Base-by-base conservation (phyloP, 1,284 basidiomycete genomes). In the Heterobasidion occidentale region DNA sequence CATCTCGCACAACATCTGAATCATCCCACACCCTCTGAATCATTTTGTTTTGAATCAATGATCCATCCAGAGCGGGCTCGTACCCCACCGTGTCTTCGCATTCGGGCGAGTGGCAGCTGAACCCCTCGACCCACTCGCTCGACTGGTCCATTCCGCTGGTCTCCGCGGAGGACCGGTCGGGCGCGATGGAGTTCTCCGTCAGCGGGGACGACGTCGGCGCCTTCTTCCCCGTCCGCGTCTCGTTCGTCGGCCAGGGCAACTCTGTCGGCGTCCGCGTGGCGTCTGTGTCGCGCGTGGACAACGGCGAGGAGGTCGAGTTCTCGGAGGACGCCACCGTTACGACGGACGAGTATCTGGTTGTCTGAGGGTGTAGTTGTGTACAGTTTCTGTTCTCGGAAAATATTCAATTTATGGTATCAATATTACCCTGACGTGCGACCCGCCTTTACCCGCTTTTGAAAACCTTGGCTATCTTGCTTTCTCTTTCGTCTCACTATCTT, bases 171-270 rank as follows among this genome's bases (percentile, higher is more conserved):
- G 81, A 80, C 36, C 79, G 81, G 27, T 85, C 83, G 0, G 94
- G 94, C 9, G 88, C 84, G 12, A 77, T 98, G 63, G 92, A 98
- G 66, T 97, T 98, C 73, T 86, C 79, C 35, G 84, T 92, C 53
- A 86, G 84, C 34, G 91, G 93, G 3, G 91, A 94, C 61, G 92
- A 96, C 61, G 73, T 79, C 0, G 86, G 85, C 15, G 83, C 81
- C 11, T 96, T 98, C 78, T 99, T 98, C 90, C 96, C 96, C 6
- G 92, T 98, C 59, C 77, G 80, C 46, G 88, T 97, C 9, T 74
- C 80, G 12, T 98, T 98, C 68, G 83, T 89, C 52, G 88, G 84
- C 4, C 78, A 86, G 59, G 90, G 90, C 19, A 91, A 86, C 63
- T 70, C 95, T 57, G 84, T 86, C 0, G 88, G 90, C 50, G 77